Conservation (phyloP, 441 rosid species). For the Euphorbia schlechtendalii region DNA sequence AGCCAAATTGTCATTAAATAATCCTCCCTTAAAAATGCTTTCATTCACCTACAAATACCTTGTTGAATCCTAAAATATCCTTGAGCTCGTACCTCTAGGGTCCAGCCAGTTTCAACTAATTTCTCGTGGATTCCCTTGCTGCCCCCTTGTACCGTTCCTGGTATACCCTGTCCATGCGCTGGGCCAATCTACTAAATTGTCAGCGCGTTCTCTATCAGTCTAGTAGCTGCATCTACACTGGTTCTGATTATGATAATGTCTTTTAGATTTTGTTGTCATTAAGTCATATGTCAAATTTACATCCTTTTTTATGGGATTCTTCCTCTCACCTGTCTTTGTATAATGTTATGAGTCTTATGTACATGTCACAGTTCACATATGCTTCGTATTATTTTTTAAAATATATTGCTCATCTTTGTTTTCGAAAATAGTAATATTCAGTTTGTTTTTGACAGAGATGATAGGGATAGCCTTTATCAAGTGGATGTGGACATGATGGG, state of each 20-base stretch:
- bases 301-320: conserved; percentile 10
- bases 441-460: conserved; percentile 47
- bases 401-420: conserved; percentile 16
- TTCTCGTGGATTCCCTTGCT: background rate
- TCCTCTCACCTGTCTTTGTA: background rate
- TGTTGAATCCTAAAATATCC: background rate
- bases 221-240: background rate
- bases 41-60: background rate
- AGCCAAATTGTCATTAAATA: background rate
- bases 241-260: conserved; percentile 1
- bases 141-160: background rate
- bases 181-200: background rate
- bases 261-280: background rate
- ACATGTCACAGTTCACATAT: background rate
- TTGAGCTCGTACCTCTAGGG: background rate
- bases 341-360: conserved; percentile 4
- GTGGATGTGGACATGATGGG: conserved; percentile 89
- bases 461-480: conserved; percentile 62
- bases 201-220: background rate
- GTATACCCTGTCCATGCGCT: background rate
- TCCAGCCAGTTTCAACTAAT: background rate
- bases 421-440: conserved; percentile 17
- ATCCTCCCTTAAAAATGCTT: background rate
- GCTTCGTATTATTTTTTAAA: background rate
- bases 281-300: background rate